Conservation (phyloP, 345 rosid species). For the Eutrema yunnanense region DNA sequence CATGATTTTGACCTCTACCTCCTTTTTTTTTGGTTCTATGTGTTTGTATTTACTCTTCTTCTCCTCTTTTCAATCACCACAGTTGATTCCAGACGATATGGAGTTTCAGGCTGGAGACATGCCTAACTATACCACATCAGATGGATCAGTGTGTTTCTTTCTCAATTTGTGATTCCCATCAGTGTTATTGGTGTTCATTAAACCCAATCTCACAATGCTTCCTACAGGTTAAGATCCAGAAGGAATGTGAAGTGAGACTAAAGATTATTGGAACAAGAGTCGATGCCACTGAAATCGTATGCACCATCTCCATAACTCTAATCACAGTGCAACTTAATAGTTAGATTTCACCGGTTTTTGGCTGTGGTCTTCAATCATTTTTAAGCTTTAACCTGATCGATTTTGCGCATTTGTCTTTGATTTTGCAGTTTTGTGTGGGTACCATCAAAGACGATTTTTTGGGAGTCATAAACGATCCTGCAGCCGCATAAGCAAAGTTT, state of each 20-base stretch:
- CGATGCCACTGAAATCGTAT: slow-evolving; percentile 84
- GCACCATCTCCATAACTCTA: slow-evolving; percentile 15
- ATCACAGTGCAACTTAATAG: neutral
- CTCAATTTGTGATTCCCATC: neutral
- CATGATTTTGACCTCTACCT: neutral
- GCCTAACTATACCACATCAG: slow-evolving; percentile 89
- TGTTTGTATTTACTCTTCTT: neutral
- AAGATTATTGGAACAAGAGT: slow-evolving; percentile 93
- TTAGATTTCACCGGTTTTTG: no score
- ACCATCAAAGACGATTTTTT: slow-evolving; percentile 91
- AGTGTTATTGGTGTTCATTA: neutral
- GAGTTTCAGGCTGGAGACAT: slow-evolving; percentile 91
- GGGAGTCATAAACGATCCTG: slow-evolving; percentile 91
- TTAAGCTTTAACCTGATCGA: neutral
- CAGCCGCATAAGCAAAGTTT: slow-evolving; percentile 38
- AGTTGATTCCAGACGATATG: slow-evolving; percentile 97
- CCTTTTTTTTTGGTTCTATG: neutral
- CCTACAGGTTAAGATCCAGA: slow-evolving; percentile 82
- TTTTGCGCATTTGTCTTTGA: neutral
- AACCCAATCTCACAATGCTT: slow-evolving; percentile 1
- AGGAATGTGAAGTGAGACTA: slow-evolving; percentile 85
- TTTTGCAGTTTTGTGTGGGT: slow-evolving; percentile 86
- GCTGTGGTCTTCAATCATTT: no score
- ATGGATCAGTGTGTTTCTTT: slow-evolving; percentile 61
- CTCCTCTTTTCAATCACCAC: neutral